A percentile compares a stretch with the other conserved stretches of the same genome.
phyloP scores from a whole-genome alignment of 2,329 filamentous ascomycete genomes.

The Hortaea sp. region DNA sequence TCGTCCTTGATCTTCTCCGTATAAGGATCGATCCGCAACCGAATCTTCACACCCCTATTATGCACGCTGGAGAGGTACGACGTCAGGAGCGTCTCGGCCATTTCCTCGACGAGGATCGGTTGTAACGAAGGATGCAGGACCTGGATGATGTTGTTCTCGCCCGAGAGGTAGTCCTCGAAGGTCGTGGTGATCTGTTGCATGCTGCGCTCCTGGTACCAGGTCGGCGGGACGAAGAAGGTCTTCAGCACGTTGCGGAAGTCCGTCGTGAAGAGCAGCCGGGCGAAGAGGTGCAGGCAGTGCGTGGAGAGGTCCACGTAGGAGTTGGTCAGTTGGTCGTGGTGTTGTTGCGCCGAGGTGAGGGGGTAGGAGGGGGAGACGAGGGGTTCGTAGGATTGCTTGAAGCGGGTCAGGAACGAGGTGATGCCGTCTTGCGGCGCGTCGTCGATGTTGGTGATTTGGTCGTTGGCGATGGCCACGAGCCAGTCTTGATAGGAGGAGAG shows the following conservation, averaged over 20 bases:
- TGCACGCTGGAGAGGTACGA: constrained; percentile 75
- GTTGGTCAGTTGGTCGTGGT: constrained; percentile 68
- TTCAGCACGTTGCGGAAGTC: constrained; percentile 78
- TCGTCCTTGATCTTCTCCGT: constrained; percentile 91
- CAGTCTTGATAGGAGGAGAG: constrained; percentile 73
- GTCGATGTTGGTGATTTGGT: constrained; percentile 97
- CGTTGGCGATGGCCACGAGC: constrained; percentile 93
- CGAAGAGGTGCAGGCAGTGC: constrained; percentile 82
- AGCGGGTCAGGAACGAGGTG: constrained; percentile 74
- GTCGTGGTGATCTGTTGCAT: constrained; percentile 93
- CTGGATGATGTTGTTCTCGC: constrained; percentile 58
- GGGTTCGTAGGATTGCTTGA: constrained; percentile 72
- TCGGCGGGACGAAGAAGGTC: constrained; percentile 74
- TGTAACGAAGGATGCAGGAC: constrained; percentile 79
- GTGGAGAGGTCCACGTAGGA: constrained; percentile 93
- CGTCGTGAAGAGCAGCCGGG: constrained; percentile 75
- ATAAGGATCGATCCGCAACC: constrained; percentile 69
- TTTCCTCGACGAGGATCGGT: constrained; percentile 87
- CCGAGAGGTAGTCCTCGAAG: constrained; percentile 81
- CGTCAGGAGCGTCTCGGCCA: constrained; percentile 81
- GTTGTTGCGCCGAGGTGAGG: constrained; percentile 52
- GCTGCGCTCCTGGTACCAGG: constrained; percentile 69
- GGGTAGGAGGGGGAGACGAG: constrained; percentile 73
- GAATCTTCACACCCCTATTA: constrained; percentile 86
- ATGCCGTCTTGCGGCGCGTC: constrained; percentile 63